Conservation (phyloP, 2,329 filamentous ascomycete species). For the Phialemonium atrogriseum region DNA sequence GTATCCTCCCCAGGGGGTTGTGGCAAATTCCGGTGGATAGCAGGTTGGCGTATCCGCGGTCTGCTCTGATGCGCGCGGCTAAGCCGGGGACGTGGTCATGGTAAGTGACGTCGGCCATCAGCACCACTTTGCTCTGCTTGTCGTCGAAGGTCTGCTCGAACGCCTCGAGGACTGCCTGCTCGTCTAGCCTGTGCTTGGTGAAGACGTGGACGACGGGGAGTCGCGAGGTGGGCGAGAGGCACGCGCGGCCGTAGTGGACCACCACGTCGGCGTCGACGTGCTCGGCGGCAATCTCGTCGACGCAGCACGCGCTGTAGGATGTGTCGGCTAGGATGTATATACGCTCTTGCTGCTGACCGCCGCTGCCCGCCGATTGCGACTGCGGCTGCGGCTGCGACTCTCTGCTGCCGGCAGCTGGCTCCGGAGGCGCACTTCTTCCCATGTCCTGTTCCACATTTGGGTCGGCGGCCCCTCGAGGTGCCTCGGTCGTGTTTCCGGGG, state of each 20-base stretch:
- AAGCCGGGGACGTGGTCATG: slow-evolving; percentile 62
- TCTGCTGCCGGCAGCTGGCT: no score
- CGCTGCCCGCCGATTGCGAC: slow-evolving; percentile 5
- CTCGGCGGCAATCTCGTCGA: slow-evolving; percentile 93
- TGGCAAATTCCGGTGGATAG: slow-evolving; percentile 66
- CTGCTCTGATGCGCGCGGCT: slow-evolving; percentile 40
- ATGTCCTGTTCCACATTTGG: slow-evolving; percentile 1
- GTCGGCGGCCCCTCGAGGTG: neutral
- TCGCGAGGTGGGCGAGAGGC: slow-evolving; percentile 79
- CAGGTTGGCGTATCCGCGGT: slow-evolving; percentile 60
- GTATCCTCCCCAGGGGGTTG: slow-evolving; percentile 71
- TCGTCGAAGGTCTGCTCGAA: slow-evolving; percentile 65
- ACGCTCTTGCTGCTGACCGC: slow-evolving; percentile 16
- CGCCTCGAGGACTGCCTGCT: slow-evolving; percentile 44
- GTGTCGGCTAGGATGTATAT: slow-evolving; percentile 90
- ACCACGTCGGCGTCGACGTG: slow-evolving; percentile 86
- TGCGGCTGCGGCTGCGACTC: no score
- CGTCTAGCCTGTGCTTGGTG: slow-evolving; percentile 62
- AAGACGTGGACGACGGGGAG: slow-evolving; percentile 88
- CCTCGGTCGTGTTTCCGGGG: neutral
- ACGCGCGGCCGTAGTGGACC: slow-evolving; percentile 89
- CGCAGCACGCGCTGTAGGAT: slow-evolving; percentile 93
- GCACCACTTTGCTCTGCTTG: slow-evolving; percentile 54
- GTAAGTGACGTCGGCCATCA: slow-evolving; percentile 89
- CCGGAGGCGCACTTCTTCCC: slow-evolving; percentile 6